Evolutionary conservation across 441 rosid genomes (phyloP), one percentile per base, ranked within the genome.

Genomic region (Iberis amara): DNA sequence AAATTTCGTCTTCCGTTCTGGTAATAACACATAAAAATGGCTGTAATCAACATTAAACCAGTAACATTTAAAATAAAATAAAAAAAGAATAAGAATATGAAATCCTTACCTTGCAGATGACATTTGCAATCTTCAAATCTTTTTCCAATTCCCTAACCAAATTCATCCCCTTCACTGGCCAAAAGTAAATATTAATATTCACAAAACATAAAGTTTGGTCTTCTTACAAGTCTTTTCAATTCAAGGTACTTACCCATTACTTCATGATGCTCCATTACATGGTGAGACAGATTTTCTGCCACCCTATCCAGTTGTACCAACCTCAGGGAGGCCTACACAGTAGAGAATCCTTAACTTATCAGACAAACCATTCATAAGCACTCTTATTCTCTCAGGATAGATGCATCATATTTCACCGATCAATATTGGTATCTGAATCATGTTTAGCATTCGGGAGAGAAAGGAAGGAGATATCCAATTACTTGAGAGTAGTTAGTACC

Each of bases 91-190:
- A 64, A 60, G 30, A 47, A 39, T 8, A 44, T 23, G 44, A 55
- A 28, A 43, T 39, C 39, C 83, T 72, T 75, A 86, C 99, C 94
- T 74, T 92, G 77, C 94, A 86, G 66, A 92, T 92, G 51, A 92
- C 91, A 68, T 79, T 88, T 5, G 99, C 96, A 71, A 92, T 71
- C 88, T 86, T 86, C 78, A 92, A 81, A 76, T 92, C 99, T 63
- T 76, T 92, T 73, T 92, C 99, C 75, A 92, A 73, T 68, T 92
- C 99, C 56, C 96, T 79, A 51, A 92, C 96, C 78, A 92, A 77
- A 79, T 92, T 69, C 97, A 92, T 84, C 73, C 99, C 99, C 90
- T 92, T 86, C 92, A 89, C 99, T 92, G 94, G 70, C 83, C 85
- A 86, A 76, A 77, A 76, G 61, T 1, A 6, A 66, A 36, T 66